Evolutionary conservation across 495 filamentous ascomycete species (phyloP).

Genomic region (Aspergillus taichungensis): DNA sequence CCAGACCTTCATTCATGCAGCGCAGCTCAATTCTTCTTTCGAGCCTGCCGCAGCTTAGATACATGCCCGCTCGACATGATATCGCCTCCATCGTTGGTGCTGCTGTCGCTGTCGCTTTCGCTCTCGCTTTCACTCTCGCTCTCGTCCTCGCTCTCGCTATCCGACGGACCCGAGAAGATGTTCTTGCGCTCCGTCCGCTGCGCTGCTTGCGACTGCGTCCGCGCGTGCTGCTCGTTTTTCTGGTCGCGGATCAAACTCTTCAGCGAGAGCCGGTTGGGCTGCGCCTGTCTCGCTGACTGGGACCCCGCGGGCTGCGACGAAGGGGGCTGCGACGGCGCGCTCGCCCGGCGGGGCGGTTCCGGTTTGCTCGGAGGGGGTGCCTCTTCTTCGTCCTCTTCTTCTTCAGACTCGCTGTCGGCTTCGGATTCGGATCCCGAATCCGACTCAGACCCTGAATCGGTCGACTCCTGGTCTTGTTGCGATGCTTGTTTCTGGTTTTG

Average conservation of each 20-base stretch:
- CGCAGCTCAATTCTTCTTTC: neutral
- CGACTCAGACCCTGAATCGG: neutral
- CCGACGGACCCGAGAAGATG: conserved; percentile 2
- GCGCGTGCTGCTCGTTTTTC: conserved; percentile 2
- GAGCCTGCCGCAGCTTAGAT: neutral
- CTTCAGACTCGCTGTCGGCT: conserved; percentile 3
- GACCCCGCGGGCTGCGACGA: neutral
- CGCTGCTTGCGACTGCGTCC: neutral
- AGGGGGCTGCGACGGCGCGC: too few species aligned
- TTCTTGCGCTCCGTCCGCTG: conserved; percentile 2
- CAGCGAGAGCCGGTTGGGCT: conserved; percentile 1
- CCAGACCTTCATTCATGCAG: neutral
- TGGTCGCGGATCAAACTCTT: conserved; percentile 7
- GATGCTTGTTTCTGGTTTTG: neutral
- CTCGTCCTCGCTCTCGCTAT: conserved; percentile 8
- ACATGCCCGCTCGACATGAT: conserved; percentile 11
- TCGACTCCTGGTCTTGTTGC: neutral
- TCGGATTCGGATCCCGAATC: neutral
- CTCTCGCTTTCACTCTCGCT: conserved; percentile 8
- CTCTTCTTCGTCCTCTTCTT: neutral
- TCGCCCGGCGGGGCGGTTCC: too few species aligned
- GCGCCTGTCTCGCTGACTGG: neutral
- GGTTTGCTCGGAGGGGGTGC: neutral
- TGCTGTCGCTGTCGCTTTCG: conserved; percentile 1
- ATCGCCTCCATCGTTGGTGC: conserved; percentile 6